phyloP scores from a whole-genome alignment of 2,329 filamentous ascomycete genomes.

The Pseudofabraea citricarpa region DNA sequence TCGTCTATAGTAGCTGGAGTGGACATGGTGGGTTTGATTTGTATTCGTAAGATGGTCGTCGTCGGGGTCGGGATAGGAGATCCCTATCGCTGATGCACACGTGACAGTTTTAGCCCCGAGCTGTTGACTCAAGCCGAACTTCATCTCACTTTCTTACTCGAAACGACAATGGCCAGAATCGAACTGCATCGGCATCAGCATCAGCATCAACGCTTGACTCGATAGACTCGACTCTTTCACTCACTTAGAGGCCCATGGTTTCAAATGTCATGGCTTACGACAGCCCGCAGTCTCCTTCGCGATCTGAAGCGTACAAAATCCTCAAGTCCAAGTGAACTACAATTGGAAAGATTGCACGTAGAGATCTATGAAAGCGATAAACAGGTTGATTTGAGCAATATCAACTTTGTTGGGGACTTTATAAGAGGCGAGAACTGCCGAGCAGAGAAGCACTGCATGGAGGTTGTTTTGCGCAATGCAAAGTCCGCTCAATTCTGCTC shows the following conservation, averaged over 20 bases:
- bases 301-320: not conserved
- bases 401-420: not conserved
- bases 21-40: not conserved
- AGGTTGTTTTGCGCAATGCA: not conserved
- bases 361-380: not conserved
- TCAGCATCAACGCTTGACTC: too few species aligned
- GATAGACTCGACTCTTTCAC: too few species aligned
- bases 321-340: not conserved
- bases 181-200: too few species aligned
- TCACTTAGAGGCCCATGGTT: too few species aligned
- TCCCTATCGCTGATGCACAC: too few species aligned
- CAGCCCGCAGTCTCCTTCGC: not conserved
- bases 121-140: too few species aligned
- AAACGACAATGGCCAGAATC: too few species aligned
- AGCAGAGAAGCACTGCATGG: not conserved
- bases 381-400: not conserved
- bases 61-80: too few species aligned
- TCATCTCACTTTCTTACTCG: too few species aligned
- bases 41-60: too few species aligned
- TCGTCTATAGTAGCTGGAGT: not conserved
- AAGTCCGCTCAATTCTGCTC: not conserved
- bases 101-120: not conserved
- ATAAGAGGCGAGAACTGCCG: not conserved
- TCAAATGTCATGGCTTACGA: not conserved
- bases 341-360: not conserved